Base-by-base conservation (phyloP, 2,329 filamentous ascomycete species). In the Cytospora leucostoma region DNA sequence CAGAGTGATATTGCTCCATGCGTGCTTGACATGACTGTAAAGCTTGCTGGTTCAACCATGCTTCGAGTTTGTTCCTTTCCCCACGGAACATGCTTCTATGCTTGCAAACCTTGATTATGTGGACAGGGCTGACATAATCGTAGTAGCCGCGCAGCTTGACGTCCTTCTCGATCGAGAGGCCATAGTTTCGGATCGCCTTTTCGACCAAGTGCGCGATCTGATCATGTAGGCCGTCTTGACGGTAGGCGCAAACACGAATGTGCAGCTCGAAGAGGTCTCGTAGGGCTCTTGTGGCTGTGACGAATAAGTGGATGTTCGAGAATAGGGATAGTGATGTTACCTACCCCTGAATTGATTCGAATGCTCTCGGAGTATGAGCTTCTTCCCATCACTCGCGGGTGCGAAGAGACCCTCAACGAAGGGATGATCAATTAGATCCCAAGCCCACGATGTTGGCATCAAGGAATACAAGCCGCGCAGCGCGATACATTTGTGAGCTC, bases 381-480 rank as follows among this genome's bases (percentile, higher is more conserved):
- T 67, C 58, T 70, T 70, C 38, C 65, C 62, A 32, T 65, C 66
- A 4, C 65, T 59, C 1, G 40, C 21, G 4, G 70, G 70, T 11
- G 73, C 70, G 63, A 75, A 76, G 19, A 77, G 69, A 21, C 70
- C 66, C 8, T 70, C 69, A 7, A 72, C 71, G 63, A 76, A 67
- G 2, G 73, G 72, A 65, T 74, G 72, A 55, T 74, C 74, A 57
- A 69, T 67, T 60, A 75, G 74, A 63, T 72, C 70, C 59, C 71
- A 63, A 38, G 63, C 65, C 75, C 74, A 76, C 13, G 65, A 67
- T 3, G 70, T 71, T 12, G 72, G 71, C 58, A 77, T 68, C 67
- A 77, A 70, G 5, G 74, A 74, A 59, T 75, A 73, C 37, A 70
- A 66, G 2, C 75, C 75, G 52, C 74, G 72, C 63, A 77, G 70